These are phyloP conservation scores for Melastoma malabathricum DNA, from an alignment of 345 rosid species.

Conservation along the genomic window DNA sequence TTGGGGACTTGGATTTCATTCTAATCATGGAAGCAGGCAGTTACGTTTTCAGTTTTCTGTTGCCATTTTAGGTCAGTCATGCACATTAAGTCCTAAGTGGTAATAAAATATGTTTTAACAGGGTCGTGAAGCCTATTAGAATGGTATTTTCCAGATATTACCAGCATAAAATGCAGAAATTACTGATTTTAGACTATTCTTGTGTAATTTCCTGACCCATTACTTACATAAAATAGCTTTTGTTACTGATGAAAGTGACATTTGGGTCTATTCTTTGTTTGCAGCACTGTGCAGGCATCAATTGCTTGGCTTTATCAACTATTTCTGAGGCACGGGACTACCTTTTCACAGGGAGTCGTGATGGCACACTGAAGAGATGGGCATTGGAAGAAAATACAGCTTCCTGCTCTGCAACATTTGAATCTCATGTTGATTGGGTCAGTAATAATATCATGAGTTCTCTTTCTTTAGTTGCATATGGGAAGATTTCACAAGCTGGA, in stretches of 20 bases:
- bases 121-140: neutral
- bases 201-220: neutral
- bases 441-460: neutral
- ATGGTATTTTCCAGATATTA: neutral
- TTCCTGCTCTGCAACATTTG: constrained; percentile 85
- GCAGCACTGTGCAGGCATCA: constrained; percentile 98
- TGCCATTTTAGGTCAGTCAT: too few species aligned
- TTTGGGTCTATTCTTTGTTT: constrained; percentile 15
- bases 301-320: constrained; percentile 64
- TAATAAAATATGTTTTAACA: too few species aligned
- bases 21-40: too few species aligned
- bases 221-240: neutral
- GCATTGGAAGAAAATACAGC: constrained; percentile 50
- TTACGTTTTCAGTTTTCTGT: too few species aligned
- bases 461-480: neutral
- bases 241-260: neutral
- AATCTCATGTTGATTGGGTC: constrained; percentile 99
- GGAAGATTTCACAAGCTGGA: neutral
- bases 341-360: constrained; percentile 98
- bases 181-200: neutral
- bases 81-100: too few species aligned
- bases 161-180: neutral
- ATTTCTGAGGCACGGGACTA: constrained; percentile 34
- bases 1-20: too few species aligned
- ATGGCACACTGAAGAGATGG: constrained; percentile 98